Base-by-base conservation (phyloP, 306 rosid species). In the Prunus padus region DNA sequence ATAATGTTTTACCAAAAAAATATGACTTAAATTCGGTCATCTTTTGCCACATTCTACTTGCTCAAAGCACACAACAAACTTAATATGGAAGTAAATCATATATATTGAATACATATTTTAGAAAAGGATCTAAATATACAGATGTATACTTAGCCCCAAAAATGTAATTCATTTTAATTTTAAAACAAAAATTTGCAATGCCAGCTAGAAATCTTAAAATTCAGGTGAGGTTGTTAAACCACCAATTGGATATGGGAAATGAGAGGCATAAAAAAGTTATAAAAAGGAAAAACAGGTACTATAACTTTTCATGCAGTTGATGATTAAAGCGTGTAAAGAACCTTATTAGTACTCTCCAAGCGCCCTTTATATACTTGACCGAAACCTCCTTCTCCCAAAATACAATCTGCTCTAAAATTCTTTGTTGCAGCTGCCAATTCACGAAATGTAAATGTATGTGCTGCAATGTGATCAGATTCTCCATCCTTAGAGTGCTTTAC, bases 301-400 rank as follows among this genome's bases (percentile, higher is more conserved):
- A 5, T 49, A 14, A 23, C 20, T 62, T 40, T 66, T 55, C 64
- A 64, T 33, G 19, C 59, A 47, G 68, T 10, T 42, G 25, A 68
- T 40, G 19, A 33, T n/a, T 46, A 47, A 60, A 49, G 25, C 66
- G 33, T 46, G 57, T 3, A 69, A 33, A 6, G 51, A 57, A 86
- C 90, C 90, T 86, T 84, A 76, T 81, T 76, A 49, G 74, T 76
- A 76, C 87, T 83, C 73, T 86, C 90, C 78, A 86, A 71, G 44
- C 83, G 76, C 67, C 90, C 90, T 81, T 82, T 86, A 76, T 86
- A 86, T 64, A 86, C 90, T 76, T 80, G 84, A 71, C 90, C 90
- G 69, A 86, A 86, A 75, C 90, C 90, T 50, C 90, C 87, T 84
- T 86, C 90, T 15, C 90, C 90, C 71, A 86, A 72, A 65, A 83